phyloP scores from a whole-genome alignment of 2,329 filamentous ascomycete genomes.

The Apiospora hydei region DNA sequence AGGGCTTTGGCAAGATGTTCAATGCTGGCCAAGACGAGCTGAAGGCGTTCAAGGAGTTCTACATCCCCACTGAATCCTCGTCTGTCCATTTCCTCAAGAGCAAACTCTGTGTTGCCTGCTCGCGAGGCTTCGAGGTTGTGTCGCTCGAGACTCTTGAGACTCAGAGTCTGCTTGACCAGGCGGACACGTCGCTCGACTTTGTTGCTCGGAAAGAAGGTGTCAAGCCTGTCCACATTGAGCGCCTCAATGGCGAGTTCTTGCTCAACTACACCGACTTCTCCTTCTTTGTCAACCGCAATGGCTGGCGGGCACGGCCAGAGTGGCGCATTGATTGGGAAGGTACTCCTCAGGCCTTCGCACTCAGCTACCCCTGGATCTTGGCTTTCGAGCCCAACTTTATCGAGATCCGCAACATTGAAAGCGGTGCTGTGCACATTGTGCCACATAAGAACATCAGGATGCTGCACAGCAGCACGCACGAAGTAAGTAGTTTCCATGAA shows the following conservation, averaged over 20 bases:
- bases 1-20: conserved; percentile 95
- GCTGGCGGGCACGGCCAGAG: conserved; percentile 93
- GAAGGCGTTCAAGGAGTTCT: conserved; percentile 98
- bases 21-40: conserved; percentile 91
- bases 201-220: conserved; percentile 93
- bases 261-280: conserved; percentile 99
- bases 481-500: conserved; percentile 67
- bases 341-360: conserved; percentile 86
- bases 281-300: conserved; percentile 98
- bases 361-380: conserved; percentile 95
- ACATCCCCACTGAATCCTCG: conserved; percentile 97
- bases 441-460: conserved; percentile 97
- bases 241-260: conserved; percentile 94
- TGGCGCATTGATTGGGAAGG: conserved; percentile 99
- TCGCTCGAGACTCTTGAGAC: conserved; percentile 97
- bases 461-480: conserved; percentile 95
- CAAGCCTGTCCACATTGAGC: conserved; percentile 95
- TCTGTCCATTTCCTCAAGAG: conserved; percentile 97
- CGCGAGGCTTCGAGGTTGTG: conserved; percentile 95
- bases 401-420: conserved; percentile 95
- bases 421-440: conserved; percentile 92
- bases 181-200: conserved; percentile 97
- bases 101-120: conserved; percentile 95
- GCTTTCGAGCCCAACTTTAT: conserved; percentile 98
- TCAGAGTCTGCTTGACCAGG: conserved; percentile 94